These are phyloP conservation scores for Cicer bijugum DNA, from an alignment of 306 rosid species.

Conservation along the genomic window DNA sequence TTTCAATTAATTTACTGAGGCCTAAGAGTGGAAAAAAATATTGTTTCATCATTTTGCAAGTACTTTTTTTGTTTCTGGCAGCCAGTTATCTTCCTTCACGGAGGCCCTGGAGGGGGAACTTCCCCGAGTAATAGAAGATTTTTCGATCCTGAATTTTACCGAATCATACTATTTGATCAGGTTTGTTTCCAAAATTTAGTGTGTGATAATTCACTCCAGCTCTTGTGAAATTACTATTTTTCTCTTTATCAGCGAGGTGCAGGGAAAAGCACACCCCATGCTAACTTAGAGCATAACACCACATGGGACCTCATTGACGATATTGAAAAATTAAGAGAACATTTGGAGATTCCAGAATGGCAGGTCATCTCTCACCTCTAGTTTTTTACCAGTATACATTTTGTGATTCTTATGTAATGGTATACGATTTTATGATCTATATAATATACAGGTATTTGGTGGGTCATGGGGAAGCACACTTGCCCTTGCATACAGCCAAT, in stretches of 20 bases:
- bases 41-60: conserved; percentile 34
- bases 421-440: conserved; percentile 37
- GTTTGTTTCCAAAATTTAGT: conserved; percentile 51
- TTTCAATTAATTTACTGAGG: conserved; percentile 8
- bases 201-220: conserved; percentile 8
- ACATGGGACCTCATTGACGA: conserved; percentile 92
- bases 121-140: conserved; percentile 74
- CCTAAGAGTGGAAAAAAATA: neutral
- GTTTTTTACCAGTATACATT: neutral
- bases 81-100: conserved; percentile 92
- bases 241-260: conserved; percentile 74
- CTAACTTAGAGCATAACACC: conserved; percentile 90
- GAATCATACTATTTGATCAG: conserved; percentile 90
- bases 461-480: conserved; percentile 99
- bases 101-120: conserved; percentile 99
- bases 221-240: conserved; percentile 36
- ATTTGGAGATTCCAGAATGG: conserved; percentile 93
- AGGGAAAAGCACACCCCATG: conserved; percentile 94
- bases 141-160: conserved; percentile 84
- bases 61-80: conserved; percentile 54
- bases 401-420: conserved; percentile 28
- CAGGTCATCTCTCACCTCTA: conserved; percentile 59
- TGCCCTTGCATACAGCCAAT: conserved; percentile 89
- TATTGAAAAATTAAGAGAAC: conserved; percentile 87
- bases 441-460: conserved; percentile 78